Evolutionary conservation across 2,329 filamentous ascomycete genomes (phyloP).

Genomic region (Xylariaceae sp.): DNA sequence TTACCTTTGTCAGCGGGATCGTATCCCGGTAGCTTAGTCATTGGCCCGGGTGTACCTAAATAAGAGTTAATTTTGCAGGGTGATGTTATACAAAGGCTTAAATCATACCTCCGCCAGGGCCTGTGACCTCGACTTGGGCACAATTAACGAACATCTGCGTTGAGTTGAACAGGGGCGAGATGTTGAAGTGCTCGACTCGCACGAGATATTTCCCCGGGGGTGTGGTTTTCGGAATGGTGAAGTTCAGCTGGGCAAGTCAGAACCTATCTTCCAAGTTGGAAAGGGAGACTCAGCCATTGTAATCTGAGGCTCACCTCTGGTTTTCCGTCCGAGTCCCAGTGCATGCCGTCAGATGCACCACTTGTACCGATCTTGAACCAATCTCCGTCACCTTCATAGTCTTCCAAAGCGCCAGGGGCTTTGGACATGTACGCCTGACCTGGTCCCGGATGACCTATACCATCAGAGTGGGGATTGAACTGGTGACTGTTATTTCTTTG

Average conservation of each 20-base stretch:
- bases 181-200: constrained; percentile 16
- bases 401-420: constrained; percentile 9
- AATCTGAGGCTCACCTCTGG: constrained; percentile 5
- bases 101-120: constrained; percentile 8
- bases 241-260: constrained; percentile 9
- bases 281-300: background rate
- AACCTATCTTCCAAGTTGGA: background rate
- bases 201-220: constrained; percentile 19
- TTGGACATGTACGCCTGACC: constrained; percentile 13
- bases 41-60: constrained; percentile 9
- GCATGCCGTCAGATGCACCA: constrained; percentile 9
- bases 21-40: constrained; percentile 9
- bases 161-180: background rate
- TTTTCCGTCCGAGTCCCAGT: constrained; percentile 9
- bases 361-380: constrained; percentile 16
- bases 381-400: constrained; percentile 11
- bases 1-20: constrained; percentile 11
- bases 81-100: background rate
- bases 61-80: background rate
- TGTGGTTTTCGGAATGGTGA: constrained; percentile 16
- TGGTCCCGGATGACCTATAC: background rate
- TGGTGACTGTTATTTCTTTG: background rate
- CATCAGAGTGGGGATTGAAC: constrained; percentile 3
- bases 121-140: constrained; percentile 9
- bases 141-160: constrained; percentile 18